Conservation (phyloP, 2,329 filamentous ascomycete genomes). For the Coniella vitis region DNA sequence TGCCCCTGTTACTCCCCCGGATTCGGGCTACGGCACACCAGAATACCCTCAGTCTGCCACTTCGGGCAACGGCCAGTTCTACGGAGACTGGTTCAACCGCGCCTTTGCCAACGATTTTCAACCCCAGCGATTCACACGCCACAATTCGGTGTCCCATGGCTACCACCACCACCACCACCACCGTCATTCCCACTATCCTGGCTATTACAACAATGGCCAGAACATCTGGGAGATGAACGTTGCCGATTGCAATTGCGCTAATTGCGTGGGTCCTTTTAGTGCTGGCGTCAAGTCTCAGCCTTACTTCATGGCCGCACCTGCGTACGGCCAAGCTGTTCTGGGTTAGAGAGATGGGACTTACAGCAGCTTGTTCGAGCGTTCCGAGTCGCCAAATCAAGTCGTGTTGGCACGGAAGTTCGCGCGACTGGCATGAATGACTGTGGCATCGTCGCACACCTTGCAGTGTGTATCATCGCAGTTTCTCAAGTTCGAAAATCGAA, state of each 20-base stretch:
- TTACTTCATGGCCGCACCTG: slow-evolving; percentile 39
- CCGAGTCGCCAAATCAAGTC: too few species aligned
- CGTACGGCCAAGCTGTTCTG: slow-evolving; percentile 49
- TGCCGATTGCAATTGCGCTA: slow-evolving; percentile 43
- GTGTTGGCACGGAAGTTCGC: too few species aligned
- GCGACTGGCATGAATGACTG: too few species aligned
- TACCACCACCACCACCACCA: slow-evolving; percentile 36
- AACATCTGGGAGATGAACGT: slow-evolving; percentile 45
- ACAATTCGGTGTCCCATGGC: slow-evolving; percentile 26
- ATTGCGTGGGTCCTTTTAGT: slow-evolving; percentile 34
- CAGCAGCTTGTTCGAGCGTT: too few species aligned
- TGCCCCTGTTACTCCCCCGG: slow-evolving; percentile 48
- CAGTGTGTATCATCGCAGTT: too few species aligned
- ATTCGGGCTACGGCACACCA: slow-evolving; percentile 55
- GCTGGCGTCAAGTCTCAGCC: slow-evolving; percentile 33
- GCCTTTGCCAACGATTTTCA: slow-evolving; percentile 29
- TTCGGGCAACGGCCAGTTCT: slow-evolving; percentile 47
- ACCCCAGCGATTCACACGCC: slow-evolving; percentile 28
- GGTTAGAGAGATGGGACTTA: slow-evolving; percentile 33
- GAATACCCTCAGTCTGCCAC: slow-evolving; percentile 51
- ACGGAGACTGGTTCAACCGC: slow-evolving; percentile 46
- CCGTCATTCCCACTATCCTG: slow-evolving; percentile 34
- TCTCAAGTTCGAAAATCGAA: too few species aligned
- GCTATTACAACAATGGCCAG: slow-evolving; percentile 39
- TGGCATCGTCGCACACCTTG: too few species aligned